These are phyloP conservation scores for Anthracocystis walkeri DNA, from an alignment of 1,284 basidiomycete genomes.

Conservation along the genomic window DNA sequence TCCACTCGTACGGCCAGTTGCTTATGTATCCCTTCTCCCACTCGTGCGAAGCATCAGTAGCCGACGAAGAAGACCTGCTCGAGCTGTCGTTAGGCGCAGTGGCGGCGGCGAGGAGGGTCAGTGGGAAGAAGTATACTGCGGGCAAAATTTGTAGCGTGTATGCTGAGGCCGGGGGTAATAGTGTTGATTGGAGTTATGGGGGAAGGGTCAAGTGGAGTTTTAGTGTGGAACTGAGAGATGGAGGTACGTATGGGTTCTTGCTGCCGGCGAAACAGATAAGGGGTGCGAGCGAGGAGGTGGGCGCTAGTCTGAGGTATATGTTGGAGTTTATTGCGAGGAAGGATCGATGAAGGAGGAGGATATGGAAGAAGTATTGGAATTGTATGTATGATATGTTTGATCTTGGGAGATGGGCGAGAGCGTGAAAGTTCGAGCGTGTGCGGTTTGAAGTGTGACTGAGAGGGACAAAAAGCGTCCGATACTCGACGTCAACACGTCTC, in stretches of 20 bases:
- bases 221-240: slow-evolving; percentile 82
- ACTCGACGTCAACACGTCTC: no score
- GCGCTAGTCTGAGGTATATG: slow-evolving; percentile 33
- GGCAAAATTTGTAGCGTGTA: slow-evolving; percentile 77
- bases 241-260: slow-evolving; percentile 82
- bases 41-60: slow-evolving; percentile 77
- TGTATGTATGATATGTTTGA: background rate
- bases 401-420: no score
- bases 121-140: slow-evolving; percentile 75
- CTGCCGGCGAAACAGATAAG: slow-evolving; percentile 80
- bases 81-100: slow-evolving; percentile 81
- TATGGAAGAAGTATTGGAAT: background rate
- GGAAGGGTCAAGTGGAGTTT: slow-evolving; percentile 78
- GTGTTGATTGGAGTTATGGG: slow-evolving; percentile 79
- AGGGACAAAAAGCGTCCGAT: no score
- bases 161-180: slow-evolving; percentile 58
- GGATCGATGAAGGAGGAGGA: background rate
- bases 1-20: slow-evolving; percentile 83
- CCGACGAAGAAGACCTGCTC: slow-evolving; percentile 83
- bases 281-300: slow-evolving; percentile 73
- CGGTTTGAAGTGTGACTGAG: no score
- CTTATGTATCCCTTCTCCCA: slow-evolving; percentile 80
- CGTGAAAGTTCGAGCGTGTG: no score
- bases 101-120: slow-evolving; percentile 74
- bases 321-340: slow-evolving; percentile 45